Evolutionary conservation across 1,139 yeast species (phyloP), one percentile per base, ranked within the genome.

Genomic region (Blastobotrys indianensis): DNA sequence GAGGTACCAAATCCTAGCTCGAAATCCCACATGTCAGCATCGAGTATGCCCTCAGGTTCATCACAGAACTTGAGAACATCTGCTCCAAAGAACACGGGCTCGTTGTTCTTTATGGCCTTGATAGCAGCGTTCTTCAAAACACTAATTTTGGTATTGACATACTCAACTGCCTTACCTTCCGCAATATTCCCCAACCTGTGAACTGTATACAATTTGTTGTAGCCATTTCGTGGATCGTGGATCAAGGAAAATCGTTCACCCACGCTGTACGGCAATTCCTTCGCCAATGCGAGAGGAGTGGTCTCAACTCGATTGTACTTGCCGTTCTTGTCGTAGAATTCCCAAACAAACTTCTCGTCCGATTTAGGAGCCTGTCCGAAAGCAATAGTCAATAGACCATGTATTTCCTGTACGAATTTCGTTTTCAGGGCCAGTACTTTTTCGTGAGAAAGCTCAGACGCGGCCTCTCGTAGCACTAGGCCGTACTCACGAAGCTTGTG

Each of bases 71-170:
- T 77, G 20, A 82, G 82, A 30, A 79, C 85, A 56, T 80, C 85
- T n/a, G 77, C 76, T 8, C 85, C 85, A 59, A 80, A 80, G 64
- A 80, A 80, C 10, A 80, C 79, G 0, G 85, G 85, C 54, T 78
- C 79, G 56, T 80, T 76, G 55, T 73, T 74, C 58, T 78, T 71
- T 58, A 80, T 72, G 75, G 78, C 74, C 46, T 69, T 69, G 51
- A 80, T 78, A 23, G 82, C 83, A 12, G 77, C 73, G 40, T 68
- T 51, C 63, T 80, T 80, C 52, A 80, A 65, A 34, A 66, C 70
- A 11, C 63, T 62, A 44, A 76, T 65, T 11, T 74, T 72, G 23
- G 77, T 72, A 59, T 80, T 80, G 50, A 80, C 80, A 57, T 80
- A 80, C 59, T 77, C 84, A 49, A 80, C 73, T 42, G 76, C 74